A percentile compares a stretch with the other conserved stretches of the same genome.
phyloP scores from a whole-genome alignment of 371 early-diverging fungal species.

The Synchytrium microbalum region DNA sequence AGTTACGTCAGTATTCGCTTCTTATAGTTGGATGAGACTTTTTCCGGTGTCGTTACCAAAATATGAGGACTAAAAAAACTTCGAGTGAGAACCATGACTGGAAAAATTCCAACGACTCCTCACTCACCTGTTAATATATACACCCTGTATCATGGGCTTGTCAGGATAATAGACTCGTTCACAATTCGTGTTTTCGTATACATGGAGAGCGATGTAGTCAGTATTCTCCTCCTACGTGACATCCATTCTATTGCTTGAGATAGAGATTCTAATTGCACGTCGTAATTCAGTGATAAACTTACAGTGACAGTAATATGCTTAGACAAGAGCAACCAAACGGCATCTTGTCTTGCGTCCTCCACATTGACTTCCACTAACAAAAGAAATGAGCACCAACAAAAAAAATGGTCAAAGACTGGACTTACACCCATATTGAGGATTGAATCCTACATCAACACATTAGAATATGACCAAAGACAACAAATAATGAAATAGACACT shows the following conservation, averaged over 20 bases:
- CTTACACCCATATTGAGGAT: slow-evolving; percentile 61
- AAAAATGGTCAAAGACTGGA: not conserved
- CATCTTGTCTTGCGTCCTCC: slow-evolving; percentile 44
- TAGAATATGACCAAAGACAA: no score
- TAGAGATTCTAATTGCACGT: not conserved
- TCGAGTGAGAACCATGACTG: not conserved
- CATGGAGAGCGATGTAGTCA: slow-evolving; percentile 77
- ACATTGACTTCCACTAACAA: slow-evolving; percentile 47
- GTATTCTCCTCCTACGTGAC: slow-evolving; percentile 57
- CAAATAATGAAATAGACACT: not conserved
- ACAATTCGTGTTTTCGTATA: slow-evolving; percentile 60
- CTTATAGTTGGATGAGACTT: no score
- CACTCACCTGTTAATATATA: slow-evolving; percentile 72
- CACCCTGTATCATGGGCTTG: slow-evolving; percentile 58
- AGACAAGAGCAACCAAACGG: slow-evolving; percentile 70
- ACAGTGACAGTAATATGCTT: slow-evolving; percentile 65
- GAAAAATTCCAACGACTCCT: no score
- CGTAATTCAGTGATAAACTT: not conserved
- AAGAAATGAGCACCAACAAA: not conserved
- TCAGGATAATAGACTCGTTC: slow-evolving; percentile 69
- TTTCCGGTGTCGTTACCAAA: slow-evolving; percentile 41
- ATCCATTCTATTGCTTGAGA: no score
- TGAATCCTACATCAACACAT: no score
- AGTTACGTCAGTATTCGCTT: no score
- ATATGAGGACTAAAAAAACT: slow-evolving; percentile 70